Evolutionary conservation across 495 filamentous ascomycete genomes (phyloP).

Genomic region (Lasiosphaeris hirsuta): DNA sequence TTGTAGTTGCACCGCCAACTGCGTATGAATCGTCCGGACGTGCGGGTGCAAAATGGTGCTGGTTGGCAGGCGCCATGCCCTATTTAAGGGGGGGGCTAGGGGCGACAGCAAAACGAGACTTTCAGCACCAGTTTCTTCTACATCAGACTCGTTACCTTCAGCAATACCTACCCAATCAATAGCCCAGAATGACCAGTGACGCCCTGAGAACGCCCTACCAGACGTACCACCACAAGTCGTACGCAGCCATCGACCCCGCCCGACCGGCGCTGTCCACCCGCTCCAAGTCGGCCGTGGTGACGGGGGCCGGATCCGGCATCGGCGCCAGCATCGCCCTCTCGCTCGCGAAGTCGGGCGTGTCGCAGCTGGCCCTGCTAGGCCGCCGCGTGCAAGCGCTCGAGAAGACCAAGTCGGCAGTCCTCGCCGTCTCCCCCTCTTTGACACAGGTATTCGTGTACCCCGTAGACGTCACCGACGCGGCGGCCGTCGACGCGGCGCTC

Average conservation of each 20-base stretch:
- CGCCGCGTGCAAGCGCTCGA: conserved; percentile 18
- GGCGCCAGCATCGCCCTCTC: conserved; percentile 28
- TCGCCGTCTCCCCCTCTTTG: neutral
- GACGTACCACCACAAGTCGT: conserved; percentile 16
- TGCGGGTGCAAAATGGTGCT: too few relatives aligned
- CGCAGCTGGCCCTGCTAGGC: conserved; percentile 26
- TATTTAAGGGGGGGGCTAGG: too few relatives aligned
- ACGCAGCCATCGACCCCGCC: conserved; percentile 38
- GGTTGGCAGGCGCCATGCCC: too few relatives aligned
- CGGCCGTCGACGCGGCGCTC: neutral
- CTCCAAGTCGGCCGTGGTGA: conserved; percentile 44
- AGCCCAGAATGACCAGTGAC: too few relatives aligned
- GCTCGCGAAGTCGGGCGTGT: conserved; percentile 31
- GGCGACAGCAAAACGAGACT: too few relatives aligned
- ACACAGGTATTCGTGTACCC: neutral
- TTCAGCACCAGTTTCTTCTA: too few relatives aligned
- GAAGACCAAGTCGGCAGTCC: conserved; percentile 3
- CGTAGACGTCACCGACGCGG: neutral
- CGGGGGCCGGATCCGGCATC: conserved; percentile 38
- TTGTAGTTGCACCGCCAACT: too few relatives aligned
- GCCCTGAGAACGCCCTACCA: neutral
- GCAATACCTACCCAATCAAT: too few relatives aligned
- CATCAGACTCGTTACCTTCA: too few relatives aligned
- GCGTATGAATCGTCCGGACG: too few relatives aligned
- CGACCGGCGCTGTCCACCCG: conserved; percentile 32